A percentile compares a stretch with the other conserved stretches of the same genome.
These are phyloP conservation scores for Leccinum subtestaceum DNA, from an alignment of 768 basidiomycete genomes.

Conservation along the genomic window DNA sequence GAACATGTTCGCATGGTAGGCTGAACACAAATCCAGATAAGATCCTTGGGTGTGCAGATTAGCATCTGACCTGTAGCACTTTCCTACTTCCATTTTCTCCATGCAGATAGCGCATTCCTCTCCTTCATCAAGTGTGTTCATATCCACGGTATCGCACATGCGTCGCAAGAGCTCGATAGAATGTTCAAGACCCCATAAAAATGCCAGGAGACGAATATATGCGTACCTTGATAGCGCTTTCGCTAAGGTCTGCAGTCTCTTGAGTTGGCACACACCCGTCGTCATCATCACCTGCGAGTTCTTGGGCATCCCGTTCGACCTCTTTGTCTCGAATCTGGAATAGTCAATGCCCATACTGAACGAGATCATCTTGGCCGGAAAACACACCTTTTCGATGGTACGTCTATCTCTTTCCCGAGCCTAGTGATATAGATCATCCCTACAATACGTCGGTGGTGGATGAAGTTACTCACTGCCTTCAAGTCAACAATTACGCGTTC, in stretches of 20 bases:
- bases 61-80: slow-evolving; percentile 21
- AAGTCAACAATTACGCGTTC: slow-evolving; percentile 5
- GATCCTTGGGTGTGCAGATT: not conserved
- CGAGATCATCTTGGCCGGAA: not conserved
- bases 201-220: not conserved
- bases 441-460: not conserved
- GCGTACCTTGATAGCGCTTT: slow-evolving; percentile 12
- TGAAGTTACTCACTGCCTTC: slow-evolving; percentile 3
- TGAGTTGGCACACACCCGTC: not conserved
- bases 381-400: slow-evolving; percentile 15
- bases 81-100: slow-evolving; percentile 13
- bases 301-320: slow-evolving; percentile 14
- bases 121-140: slow-evolving; percentile 20
- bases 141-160: slow-evolving; percentile 17
- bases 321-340: slow-evolving; percentile 18
- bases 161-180: slow-evolving; percentile 14
- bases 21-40: slow-evolving; percentile 6
- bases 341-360: not conserved
- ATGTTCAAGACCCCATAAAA: not conserved
- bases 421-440: slow-evolving; percentile 1
- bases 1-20: slow-evolving; percentile 15
- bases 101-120: slow-evolving; percentile 24
- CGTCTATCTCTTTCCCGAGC: slow-evolving; percentile 12
- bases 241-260: slow-evolving; percentile 6
- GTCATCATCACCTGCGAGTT: slow-evolving; percentile 3